Conservation (phyloP, 139 green algal genomes). For the Ettlia oleoabundans region DNA sequence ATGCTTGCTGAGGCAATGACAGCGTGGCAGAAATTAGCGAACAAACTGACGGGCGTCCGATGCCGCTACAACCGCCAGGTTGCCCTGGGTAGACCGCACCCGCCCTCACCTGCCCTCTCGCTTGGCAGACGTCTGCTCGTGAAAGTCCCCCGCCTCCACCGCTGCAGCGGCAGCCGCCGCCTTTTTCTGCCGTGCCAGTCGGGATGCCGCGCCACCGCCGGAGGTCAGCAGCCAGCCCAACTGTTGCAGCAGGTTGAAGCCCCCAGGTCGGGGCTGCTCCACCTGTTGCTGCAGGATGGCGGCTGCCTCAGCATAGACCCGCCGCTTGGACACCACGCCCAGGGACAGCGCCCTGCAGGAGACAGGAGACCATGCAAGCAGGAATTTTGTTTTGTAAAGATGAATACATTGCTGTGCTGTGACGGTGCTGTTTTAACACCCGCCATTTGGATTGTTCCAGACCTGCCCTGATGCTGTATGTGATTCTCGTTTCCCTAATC, state of each 20-base stretch:
- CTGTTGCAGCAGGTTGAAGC: constrained; percentile 17
- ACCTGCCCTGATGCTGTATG: too few species aligned
- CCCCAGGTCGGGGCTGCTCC: constrained; percentile 1
- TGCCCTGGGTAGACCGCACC: too few species aligned
- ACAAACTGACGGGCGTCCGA: too few species aligned
- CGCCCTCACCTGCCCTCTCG: too few species aligned
- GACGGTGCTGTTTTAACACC: too few species aligned
- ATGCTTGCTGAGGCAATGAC: not conserved
- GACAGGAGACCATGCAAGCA: not conserved
- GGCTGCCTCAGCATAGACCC: constrained; percentile 40
- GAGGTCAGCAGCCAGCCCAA: constrained; percentile 41
- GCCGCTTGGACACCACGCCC: constrained; percentile 57
- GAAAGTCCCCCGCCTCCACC: constrained; percentile 72
- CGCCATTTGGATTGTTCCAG: too few species aligned
- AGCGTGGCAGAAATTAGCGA: too few species aligned
- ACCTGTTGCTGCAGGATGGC: constrained; percentile 6
- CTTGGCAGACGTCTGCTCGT: constrained; percentile 54
- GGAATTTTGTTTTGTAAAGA: not conserved
- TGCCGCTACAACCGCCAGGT: too few species aligned
- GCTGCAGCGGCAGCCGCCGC: constrained; percentile 51
- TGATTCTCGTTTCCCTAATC: too few species aligned
- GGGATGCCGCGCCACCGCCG: constrained; percentile 12
- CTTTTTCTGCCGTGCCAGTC: constrained; percentile 17
- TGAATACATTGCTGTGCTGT: not conserved
- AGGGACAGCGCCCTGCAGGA: constrained; percentile 51